Evolutionary conservation across 208 protist genomes (phyloP).

Genomic region (Crithidia bombi): DNA sequence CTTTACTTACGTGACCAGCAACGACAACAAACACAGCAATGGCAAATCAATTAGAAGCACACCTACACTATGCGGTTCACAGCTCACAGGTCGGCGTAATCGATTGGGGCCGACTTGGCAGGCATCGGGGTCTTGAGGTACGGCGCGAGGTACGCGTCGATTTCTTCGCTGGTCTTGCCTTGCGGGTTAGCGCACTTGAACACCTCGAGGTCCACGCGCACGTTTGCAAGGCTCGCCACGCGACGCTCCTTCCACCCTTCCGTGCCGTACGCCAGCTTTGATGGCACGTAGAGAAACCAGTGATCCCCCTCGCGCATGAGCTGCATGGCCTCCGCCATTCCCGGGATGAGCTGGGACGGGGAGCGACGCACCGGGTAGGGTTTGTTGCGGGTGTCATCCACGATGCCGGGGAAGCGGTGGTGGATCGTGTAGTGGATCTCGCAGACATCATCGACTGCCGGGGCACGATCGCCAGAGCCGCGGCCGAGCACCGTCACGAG

Average conservation of each 20-base stretch:
- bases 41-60: neutral
- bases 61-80: neutral
- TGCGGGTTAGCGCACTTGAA: conserved; percentile 46
- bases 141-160: conserved; percentile 56
- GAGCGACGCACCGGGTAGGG: conserved; percentile 61
- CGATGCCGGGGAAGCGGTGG: conserved; percentile 51
- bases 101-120: conserved; percentile 25
- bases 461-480: conserved; percentile 57
- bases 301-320: conserved; percentile 87
- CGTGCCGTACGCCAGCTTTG: conserved; percentile 71
- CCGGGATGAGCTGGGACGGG: conserved; percentile 57
- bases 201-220: conserved; percentile 77
- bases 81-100: conserved; percentile 51
- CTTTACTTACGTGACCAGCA: no score
- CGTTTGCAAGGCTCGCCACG: conserved; percentile 50
- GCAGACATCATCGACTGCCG: conserved; percentile 57
- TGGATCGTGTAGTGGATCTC: conserved; percentile 73
- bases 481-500: conserved; percentile 56
- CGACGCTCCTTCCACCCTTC: conserved; percentile 37
- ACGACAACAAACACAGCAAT: neutral
- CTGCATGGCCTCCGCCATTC: conserved; percentile 78
- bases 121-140: conserved; percentile 52
- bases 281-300: conserved; percentile 79
- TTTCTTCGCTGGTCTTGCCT: conserved; percentile 58
- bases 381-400: conserved; percentile 60